Evolutionary conservation across 257 asterid species (phyloP), one percentile per base, ranked within the genome.

Genomic region (Scutellaria barbata): DNA sequence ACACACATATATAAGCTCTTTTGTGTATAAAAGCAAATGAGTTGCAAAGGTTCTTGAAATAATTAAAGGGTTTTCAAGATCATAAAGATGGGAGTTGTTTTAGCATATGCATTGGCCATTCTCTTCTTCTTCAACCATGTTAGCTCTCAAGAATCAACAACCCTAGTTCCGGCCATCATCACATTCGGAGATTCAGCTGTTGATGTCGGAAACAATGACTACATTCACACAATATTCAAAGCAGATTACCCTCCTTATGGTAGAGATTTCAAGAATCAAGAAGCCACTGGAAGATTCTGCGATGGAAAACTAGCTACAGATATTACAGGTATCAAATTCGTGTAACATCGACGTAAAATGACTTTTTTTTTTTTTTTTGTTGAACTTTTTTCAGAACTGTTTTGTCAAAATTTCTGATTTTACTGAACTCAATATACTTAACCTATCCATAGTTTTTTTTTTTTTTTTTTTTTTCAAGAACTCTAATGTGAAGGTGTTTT

Each of bases 161-260:
- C 51, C 33, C 74, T 90, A 22, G 94, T 95, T 22, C 96, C 98
- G 0, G 98, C 96, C 3, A 80, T 95, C 54, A 83, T 95, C n/a
- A 83, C 88, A 0, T 89, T 95, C 46, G 99, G 99, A 0, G 98
- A 95, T 46, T 92, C 98, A 0, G 84, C 83, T 0, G 95, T 95
- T 4, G 99, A 95, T 37, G 87, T 83, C 0, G 98, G 98, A n/a
- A 95, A 95, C 56, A 95, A 95, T 69, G 91, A 95, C 81, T 85
- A 88, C 56, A 60, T 88, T 1, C 67, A 39, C 0, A 92, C 99
- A 1, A 13, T 86, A 17, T 87, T 88, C 82, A 88, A 84, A 73
- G 95, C 98, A 3, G 76, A 95, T 65, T 85, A 89, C 59, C 99
- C 98, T 1, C 99, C 99, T 40, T 95, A 95, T 40, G 99, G 98